Conservation (phyloP, 768 basidiomycete species). For the Hericium rajendrae region DNA sequence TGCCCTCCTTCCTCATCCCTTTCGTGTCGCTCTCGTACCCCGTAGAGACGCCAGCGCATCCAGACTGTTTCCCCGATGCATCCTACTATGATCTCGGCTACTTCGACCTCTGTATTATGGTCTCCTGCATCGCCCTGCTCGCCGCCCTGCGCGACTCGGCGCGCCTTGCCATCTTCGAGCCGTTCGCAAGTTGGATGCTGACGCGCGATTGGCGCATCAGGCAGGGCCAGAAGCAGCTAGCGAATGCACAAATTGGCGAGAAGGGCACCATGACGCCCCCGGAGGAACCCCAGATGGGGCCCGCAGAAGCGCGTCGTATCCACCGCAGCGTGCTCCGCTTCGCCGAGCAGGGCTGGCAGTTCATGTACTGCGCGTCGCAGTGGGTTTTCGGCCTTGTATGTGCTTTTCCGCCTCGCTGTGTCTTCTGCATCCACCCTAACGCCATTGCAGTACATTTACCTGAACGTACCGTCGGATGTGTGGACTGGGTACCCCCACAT, state of each 20-base stretch:
- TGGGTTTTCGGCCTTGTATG: constrained; percentile 78
- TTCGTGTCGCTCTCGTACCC: constrained; percentile 73
- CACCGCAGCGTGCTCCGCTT: constrained; percentile 76
- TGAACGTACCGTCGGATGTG: constrained; percentile 56
- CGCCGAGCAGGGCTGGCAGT: constrained; percentile 91
- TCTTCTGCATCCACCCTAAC: constrained; percentile 4
- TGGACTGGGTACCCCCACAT: constrained; percentile 82
- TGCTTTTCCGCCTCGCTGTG: constrained; percentile 18
- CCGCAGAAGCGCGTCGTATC: constrained; percentile 48
- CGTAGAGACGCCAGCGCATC: constrained; percentile 37
- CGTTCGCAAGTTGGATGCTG: constrained; percentile 74
- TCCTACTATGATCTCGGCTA: constrained; percentile 64
- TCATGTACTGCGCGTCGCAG: constrained; percentile 68
- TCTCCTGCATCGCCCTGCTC: constrained; percentile 80
- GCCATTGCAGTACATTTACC: constrained; percentile 66
- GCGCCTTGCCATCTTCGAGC: constrained; percentile 67
- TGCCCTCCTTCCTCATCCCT: constrained; percentile 48
- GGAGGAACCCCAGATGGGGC: constrained; percentile 16
- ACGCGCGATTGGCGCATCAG: constrained; percentile 35
- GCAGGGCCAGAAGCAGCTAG: constrained; percentile 13
- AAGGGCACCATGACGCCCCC: constrained; percentile 27
- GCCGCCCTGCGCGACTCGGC: constrained; percentile 75
- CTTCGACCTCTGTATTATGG: constrained; percentile 68
- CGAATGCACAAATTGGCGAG: constrained; percentile 15
- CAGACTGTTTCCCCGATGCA: constrained; percentile 68